Evolutionary conservation across 352 stramenopile species (phyloP), one percentile per base, ranked within the genome.

Genomic region (Pythium pyrilobum): DNA sequence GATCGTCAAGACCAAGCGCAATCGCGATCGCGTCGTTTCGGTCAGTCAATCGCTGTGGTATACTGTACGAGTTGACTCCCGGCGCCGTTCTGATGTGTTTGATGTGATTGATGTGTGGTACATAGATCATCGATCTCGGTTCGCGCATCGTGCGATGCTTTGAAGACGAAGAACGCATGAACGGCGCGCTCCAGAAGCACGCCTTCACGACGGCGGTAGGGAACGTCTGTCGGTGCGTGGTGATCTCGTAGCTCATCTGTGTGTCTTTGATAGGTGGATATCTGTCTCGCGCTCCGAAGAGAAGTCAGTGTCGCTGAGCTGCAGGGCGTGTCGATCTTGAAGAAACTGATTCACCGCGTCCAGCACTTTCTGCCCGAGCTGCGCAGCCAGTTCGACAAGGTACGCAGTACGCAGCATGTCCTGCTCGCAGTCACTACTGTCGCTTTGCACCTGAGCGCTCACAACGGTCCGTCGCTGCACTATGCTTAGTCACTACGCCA

Each of bases 1-100:
- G 63, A 86, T 94, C 25, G 74, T 94, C 33, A 94, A 94, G 59
- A 85, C 67, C 2, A 91, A 89, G 50, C 53, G 81, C 33, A 92
- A 94, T 41, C 79, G 81, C 3, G 81, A 94, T 62, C 79, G 79
- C 16, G 76, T 94, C 13, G 65, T 71, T 39, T 79, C 81, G 60
- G 83, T 89, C 58, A 4, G 45, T 41, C 10, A 16, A 25, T 23
- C 8, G 12, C 4, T 4, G 12, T 41, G 3, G 4, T 41, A 25
- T 21, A 23, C 9, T 4, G n/a, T 24, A 23, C 24, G 9, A 23
- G 21, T 12, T 21, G 20, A 9, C n/a, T 43, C 15, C 20, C 18
- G 38, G 4, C 28, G 5, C 16, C 2, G 15, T 43, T 43, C 16
- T 38, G 33, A 16, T 38, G 5, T n/a, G 5, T 38, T 38, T 38